Evolutionary conservation across 1,284 basidiomycete genomes (phyloP).

Genomic region (Fomitopsis betulina): DNA sequence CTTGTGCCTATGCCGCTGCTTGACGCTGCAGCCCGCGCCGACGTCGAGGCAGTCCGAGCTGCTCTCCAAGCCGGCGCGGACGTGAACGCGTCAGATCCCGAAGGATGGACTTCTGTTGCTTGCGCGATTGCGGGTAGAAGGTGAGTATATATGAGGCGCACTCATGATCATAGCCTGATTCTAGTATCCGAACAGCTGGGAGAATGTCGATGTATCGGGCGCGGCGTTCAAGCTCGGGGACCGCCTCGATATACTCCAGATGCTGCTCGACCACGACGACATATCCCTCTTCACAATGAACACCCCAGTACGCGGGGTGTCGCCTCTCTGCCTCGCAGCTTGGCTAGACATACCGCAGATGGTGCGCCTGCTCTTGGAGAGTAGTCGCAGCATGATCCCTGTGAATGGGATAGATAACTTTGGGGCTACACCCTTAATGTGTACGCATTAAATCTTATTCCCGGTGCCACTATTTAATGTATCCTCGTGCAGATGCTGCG

Average conservation of each 20-base stretch:
- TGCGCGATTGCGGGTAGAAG: slow-evolving; percentile 66
- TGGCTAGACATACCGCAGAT: slow-evolving; percentile 62
- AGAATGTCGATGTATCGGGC: slow-evolving; percentile 60
- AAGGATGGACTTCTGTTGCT: slow-evolving; percentile 57
- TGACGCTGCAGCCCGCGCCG: slow-evolving; percentile 51
- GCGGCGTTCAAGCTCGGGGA: slow-evolving; percentile 53
- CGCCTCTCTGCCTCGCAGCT: slow-evolving; percentile 68
- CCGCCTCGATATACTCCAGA: slow-evolving; percentile 51
- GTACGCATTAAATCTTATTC: slow-evolving; percentile 38
- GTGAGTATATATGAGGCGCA: slow-evolving; percentile 32
- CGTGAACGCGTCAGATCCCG: slow-evolving; percentile 55
- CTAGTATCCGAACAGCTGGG: slow-evolving; percentile 42
- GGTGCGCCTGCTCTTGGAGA: slow-evolving; percentile 55
- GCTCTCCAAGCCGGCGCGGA: slow-evolving; percentile 59
- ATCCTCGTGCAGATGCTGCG: slow-evolving; percentile 52
- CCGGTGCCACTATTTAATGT: slow-evolving; percentile 3
- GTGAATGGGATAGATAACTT: slow-evolving; percentile 69
- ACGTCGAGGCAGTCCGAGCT: slow-evolving; percentile 44
- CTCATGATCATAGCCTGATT: slow-evolving; percentile 4
- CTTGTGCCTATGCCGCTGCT: slow-evolving; percentile 33
- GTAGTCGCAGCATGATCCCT: slow-evolving; percentile 52
- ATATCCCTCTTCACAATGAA: slow-evolving; percentile 66
- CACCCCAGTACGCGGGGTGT: slow-evolving; percentile 66
- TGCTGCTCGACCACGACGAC: slow-evolving; percentile 47
- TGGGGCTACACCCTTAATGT: slow-evolving; percentile 75